Evolutionary conservation across 2,329 filamentous ascomycete species (phyloP).

Genomic region (Herpotrichia juniperi): DNA sequence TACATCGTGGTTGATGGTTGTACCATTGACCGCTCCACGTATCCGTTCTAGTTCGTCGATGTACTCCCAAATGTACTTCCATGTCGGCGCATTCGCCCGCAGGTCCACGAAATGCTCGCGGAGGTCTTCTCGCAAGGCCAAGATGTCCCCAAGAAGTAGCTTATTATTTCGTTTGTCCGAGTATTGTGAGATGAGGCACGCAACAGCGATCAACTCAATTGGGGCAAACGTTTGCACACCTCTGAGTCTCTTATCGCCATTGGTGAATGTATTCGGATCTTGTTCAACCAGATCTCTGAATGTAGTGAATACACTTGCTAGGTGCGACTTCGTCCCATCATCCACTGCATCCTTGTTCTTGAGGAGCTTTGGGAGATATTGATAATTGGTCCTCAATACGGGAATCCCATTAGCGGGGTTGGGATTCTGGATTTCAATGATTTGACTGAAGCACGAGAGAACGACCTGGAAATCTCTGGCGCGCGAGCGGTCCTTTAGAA

Average conservation of each 20-base stretch:
- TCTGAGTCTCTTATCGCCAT: constrained; percentile 28
- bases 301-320: constrained; percentile 39
- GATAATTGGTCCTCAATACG: constrained; percentile 25
- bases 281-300: constrained; percentile 33
- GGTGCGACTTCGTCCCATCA: constrained; percentile 37
- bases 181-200: constrained; percentile 41
- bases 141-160: constrained; percentile 39
- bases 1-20: constrained; percentile 18
- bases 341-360: constrained; percentile 32
- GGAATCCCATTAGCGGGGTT: constrained; percentile 29
- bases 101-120: constrained; percentile 37
- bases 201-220: constrained; percentile 43
- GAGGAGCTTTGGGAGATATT: constrained; percentile 29
- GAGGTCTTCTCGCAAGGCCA: constrained; percentile 26
- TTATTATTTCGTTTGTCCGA: constrained; percentile 31
- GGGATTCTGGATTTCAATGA: constrained; percentile 41
- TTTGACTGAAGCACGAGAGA: constrained; percentile 43
- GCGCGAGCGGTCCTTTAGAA: constrained; percentile 35
- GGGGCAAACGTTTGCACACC: constrained; percentile 43
- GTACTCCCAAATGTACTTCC: constrained; percentile 41
- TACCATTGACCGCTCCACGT: constrained; percentile 30
- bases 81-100: constrained; percentile 27
- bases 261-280: constrained; percentile 36
- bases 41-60: constrained; percentile 33
- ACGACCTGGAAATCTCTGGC: constrained; percentile 43